Conservation (phyloP, 305 asterid genomes). For the Lippia alba region DNA sequence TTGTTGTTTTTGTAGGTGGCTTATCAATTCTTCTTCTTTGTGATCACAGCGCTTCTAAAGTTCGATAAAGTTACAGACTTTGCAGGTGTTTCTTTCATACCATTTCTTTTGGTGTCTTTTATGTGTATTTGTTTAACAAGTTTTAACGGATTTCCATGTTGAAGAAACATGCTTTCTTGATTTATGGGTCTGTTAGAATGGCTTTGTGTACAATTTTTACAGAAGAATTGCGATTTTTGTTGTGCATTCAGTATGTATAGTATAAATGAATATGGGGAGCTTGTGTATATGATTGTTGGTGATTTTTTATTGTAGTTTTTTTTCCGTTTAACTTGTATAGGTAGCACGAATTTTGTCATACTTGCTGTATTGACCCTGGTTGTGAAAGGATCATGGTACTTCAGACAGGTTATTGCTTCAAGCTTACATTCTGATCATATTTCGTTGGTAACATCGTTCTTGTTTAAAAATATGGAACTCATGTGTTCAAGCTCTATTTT, state of each 20-base stretch:
- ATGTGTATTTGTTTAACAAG: background rate
- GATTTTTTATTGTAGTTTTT: background rate
- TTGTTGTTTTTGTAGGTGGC: slow-evolving; percentile 65
- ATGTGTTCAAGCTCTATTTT: slow-evolving; percentile 24
- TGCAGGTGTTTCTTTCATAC: slow-evolving; percentile 55
- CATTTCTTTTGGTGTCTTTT: background rate
- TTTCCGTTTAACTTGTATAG: slow-evolving; percentile 39
- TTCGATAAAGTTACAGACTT: slow-evolving; percentile 95
- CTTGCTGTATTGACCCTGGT: slow-evolving; percentile 81
- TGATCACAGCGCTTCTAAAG: slow-evolving; percentile 80
- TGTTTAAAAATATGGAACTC: background rate
- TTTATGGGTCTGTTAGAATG: background rate
- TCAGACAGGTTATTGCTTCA: slow-evolving; percentile 72
- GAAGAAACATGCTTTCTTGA: background rate
- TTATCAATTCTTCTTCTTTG: slow-evolving; percentile 81
- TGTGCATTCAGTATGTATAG: background rate
- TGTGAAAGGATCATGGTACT: slow-evolving; percentile 84
- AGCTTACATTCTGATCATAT: slow-evolving; percentile 22
- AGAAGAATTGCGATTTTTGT: background rate
- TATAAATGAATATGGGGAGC: slow-evolving; percentile 25
- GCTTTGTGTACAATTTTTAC: background rate
- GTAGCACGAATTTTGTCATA: slow-evolving; percentile 85
- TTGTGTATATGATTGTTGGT: background rate
- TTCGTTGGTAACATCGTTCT: background rate
- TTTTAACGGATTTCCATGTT: background rate